Conservation (phyloP, 208 protist genomes). For the Crithidia expoeki region DNA sequence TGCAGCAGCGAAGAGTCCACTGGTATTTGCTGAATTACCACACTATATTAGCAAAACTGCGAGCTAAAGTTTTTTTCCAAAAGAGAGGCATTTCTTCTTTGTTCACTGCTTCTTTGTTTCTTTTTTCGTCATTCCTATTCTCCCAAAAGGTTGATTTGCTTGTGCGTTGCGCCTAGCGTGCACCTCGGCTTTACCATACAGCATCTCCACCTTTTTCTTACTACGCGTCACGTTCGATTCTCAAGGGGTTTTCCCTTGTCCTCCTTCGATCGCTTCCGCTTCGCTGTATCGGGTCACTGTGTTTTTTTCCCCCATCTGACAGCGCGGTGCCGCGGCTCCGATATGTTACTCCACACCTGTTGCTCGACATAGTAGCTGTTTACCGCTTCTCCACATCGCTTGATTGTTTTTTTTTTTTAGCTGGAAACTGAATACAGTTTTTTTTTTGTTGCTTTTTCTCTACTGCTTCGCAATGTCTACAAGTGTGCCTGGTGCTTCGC, state of each 20-base stretch:
- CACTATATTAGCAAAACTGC: no score
- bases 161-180: no score
- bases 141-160: no score
- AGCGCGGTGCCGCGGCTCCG: neutral
- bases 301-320: neutral
- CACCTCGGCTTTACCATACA: no score
- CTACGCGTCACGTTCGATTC: no score
- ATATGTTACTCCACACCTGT: neutral
- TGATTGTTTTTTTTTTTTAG: neutral
- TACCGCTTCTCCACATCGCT: neutral
- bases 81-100: neutral
- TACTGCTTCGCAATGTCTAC: slow-evolving; percentile 5
- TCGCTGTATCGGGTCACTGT: neutral
- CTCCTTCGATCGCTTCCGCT: neutral
- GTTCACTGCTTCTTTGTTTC: neutral
- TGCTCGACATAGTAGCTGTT: neutral
- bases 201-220: no score
- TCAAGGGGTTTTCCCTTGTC: no score
- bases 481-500: neutral
- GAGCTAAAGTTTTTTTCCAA: no score
- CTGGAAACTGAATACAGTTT: neutral
- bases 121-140: neutral
- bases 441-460: neutral
- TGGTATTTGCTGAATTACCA: no score
- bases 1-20: no score